Evolutionary conservation across 1,284 basidiomycete species (phyloP), one percentile per base, ranked within the genome.

Genomic region (Boletus mariae): DNA sequence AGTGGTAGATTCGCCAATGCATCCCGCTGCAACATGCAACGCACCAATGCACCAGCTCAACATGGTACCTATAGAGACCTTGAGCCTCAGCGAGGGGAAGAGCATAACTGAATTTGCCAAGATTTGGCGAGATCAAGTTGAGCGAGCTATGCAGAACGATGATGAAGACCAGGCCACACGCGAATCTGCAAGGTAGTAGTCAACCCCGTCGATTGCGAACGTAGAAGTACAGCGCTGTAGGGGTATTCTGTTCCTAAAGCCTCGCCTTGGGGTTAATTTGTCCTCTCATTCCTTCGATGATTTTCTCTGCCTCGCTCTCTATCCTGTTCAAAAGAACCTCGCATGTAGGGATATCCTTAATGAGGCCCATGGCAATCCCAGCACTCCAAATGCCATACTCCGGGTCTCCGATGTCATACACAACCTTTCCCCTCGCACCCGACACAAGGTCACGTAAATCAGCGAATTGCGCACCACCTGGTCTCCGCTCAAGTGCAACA

Each of bases 381-480:
- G 86, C 87, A 45, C 75, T 82, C 94, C 94, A 97, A 57, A 96
- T 86, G 2, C 95, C 94, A 58, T 86, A 84, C 59, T 98, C 91
- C 0, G 83, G 75, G 64, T 97, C 93, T 13, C 94, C 94, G 5
- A 71, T 79, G 67, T 92, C 90, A 70, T 94, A 97, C 8, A 96
- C 94, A 50, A 79, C 62, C 56, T 80, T 80, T 13, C 91, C 93
- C 50, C 91, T 77, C 15, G 78, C 77, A 28, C 94, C 94, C 2
- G 90, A 83, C 10, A 96, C 94, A 46, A 97, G 80, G 40, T 92
- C 83, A 28, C 83, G 78, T 17, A 95, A 62, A 31, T 98, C 94
- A 63, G 91, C 84, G 63, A 98, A 97, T 71, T 95, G 87, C 49
- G 89, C 91, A 7, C 93, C 92, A 40, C 85, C 88, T 1, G 90